These are phyloP conservation scores for Paraphaeosphaeria sporulosa DNA, from an alignment of 2,329 filamentous ascomycete genomes.

Conservation along the genomic window DNA sequence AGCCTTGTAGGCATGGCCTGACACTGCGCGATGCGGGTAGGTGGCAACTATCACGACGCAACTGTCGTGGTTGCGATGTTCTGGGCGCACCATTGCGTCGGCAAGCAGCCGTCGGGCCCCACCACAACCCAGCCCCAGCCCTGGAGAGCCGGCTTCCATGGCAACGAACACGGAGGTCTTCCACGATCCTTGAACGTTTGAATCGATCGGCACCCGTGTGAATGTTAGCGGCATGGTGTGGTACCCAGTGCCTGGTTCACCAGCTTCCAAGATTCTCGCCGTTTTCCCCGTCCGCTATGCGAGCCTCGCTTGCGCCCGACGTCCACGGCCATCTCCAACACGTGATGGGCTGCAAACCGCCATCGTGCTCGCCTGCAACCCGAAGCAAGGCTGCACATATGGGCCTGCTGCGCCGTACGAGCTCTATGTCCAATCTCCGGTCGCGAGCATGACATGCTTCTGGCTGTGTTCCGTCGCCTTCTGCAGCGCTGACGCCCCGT, in stretches of 20 bases:
- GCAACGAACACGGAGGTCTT: background rate
- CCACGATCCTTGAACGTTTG: background rate
- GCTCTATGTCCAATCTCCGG: conserved; percentile 11
- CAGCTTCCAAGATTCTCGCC: background rate
- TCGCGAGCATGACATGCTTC: conserved; percentile 1
- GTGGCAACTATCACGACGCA: conserved; percentile 6
- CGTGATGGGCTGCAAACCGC: background rate
- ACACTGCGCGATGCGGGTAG: background rate
- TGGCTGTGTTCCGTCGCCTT: background rate
- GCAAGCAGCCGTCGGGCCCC: background rate
- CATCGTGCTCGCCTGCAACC: background rate
- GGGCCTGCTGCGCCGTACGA: conserved; percentile 11
- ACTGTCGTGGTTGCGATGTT: background rate
- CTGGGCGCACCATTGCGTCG: background rate
- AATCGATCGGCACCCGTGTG: conserved; percentile 4
- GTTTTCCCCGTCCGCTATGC: background rate
- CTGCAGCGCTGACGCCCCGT: conserved; percentile 35
- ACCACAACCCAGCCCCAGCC: background rate
- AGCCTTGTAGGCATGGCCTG: background rate
- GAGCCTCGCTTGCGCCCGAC: no score
- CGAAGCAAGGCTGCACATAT: background rate
- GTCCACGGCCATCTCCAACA: no score
- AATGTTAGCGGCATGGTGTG: background rate
- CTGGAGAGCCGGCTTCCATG: background rate
- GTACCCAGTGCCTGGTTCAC: conserved; percentile 1